Conservation (phyloP, 345 rosid species). For the Draba incana region DNA sequence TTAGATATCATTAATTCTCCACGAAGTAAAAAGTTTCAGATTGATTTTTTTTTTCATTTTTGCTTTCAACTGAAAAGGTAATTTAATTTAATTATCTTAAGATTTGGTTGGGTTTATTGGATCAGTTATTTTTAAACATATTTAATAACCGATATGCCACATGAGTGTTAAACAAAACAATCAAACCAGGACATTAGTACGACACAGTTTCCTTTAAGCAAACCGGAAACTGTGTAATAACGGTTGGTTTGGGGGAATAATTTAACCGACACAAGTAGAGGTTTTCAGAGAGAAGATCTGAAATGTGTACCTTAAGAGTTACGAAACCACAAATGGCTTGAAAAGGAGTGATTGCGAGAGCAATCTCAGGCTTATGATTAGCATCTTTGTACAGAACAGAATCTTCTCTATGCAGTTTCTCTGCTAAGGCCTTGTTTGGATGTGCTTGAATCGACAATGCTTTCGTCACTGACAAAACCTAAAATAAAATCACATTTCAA, state of each 20-base stretch:
- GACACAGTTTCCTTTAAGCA: too few species aligned
- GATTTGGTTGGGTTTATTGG: too few species aligned
- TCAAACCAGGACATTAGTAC: not conserved
- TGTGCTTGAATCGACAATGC: conserved; percentile 98
- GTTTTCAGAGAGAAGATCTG: conserved; percentile 2
- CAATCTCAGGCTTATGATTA: conserved; percentile 98
- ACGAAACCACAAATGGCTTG: conserved; percentile 93
- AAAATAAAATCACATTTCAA: not conserved
- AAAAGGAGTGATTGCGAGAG: conserved; percentile 87
- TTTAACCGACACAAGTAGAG: not conserved
- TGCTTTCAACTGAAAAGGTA: too few species aligned
- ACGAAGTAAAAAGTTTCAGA: too few species aligned
- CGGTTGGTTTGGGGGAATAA: not conserved
- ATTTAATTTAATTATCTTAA: too few species aligned
- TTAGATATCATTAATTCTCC: too few species aligned
- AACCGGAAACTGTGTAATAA: not conserved
- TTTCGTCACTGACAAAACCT: conserved; percentile 92
- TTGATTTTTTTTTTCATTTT: not conserved
- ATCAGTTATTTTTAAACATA: too few species aligned
- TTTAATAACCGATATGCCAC: too few species aligned
- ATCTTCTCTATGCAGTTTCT: conserved; percentile 60
- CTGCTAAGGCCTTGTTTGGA: conserved; percentile 85
- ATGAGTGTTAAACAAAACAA: not conserved
- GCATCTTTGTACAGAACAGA: conserved; percentile 75
- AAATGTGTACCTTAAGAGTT: conserved; percentile 55